Evolutionary conservation across 495 filamentous ascomycete species (phyloP).

Genomic region (Venustampulla echinocandica): DNA sequence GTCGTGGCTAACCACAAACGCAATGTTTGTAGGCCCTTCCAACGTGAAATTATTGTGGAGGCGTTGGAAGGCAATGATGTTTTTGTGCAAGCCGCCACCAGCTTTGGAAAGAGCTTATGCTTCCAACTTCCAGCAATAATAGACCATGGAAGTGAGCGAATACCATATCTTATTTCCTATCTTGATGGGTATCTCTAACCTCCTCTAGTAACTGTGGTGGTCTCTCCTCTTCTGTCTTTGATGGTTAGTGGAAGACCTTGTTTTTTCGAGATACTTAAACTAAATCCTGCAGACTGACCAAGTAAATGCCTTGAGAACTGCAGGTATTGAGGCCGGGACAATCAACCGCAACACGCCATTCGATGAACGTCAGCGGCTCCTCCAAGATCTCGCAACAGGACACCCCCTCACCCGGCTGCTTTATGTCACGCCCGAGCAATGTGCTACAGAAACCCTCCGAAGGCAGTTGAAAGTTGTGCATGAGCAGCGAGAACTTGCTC

Average conservation of each 20-base stretch:
- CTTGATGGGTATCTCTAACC: neutral
- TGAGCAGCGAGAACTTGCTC: conserved; percentile 68
- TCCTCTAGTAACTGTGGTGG: conserved; percentile 70
- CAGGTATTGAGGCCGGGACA: conserved; percentile 70
- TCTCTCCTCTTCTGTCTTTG: conserved; percentile 81
- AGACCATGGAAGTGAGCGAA: conserved; percentile 62
- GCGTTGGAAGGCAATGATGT: conserved; percentile 81
- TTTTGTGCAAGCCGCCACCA: conserved; percentile 92
- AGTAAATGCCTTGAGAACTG: conserved; percentile 66
- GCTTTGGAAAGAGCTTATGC: conserved; percentile 90
- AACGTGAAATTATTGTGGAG: conserved; percentile 78
- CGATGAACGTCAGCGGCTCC: conserved; percentile 55
- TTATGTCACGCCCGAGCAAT: conserved; percentile 90
- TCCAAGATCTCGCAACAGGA: conserved; percentile 74
- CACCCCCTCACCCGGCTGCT: conserved; percentile 77
- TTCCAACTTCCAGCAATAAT: conserved; percentile 89
- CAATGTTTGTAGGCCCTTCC: conserved; percentile 59
- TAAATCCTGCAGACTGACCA: conserved; percentile 63
- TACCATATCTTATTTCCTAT: neutral
- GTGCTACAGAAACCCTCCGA: conserved; percentile 69
- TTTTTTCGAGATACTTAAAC: neutral
- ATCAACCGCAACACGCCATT: conserved; percentile 73
- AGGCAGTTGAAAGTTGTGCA: conserved; percentile 64
- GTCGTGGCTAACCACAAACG: conserved; percentile 3
- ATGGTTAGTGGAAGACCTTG: conserved; percentile 52